Conservation (phyloP, 495 filamentous ascomycete species). For the Xylaria castorea region DNA sequence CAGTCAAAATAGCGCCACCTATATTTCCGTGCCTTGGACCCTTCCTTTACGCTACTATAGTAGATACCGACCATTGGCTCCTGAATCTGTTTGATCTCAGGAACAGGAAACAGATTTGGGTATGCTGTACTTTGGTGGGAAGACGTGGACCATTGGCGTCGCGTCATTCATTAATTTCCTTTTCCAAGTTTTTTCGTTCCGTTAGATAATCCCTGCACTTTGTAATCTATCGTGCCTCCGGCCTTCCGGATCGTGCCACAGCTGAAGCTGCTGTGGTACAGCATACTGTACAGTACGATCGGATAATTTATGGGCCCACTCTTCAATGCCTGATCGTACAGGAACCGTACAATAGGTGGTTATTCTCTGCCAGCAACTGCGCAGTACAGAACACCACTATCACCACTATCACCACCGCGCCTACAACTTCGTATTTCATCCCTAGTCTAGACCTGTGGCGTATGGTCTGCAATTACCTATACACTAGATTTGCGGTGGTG, state of each 20-base stretch:
- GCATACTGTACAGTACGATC: slow-evolving; percentile 4
- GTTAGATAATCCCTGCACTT: slow-evolving; percentile 12
- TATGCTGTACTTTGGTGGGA: neutral
- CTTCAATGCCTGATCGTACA: slow-evolving; percentile 7
- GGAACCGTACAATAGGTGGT: too few species aligned
- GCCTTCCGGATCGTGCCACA: slow-evolving; percentile 22
- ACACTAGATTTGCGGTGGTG: neutral
- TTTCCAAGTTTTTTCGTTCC: slow-evolving; percentile 16
- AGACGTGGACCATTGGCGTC: slow-evolving; percentile 18
- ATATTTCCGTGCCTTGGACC: neutral
- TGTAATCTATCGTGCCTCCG: slow-evolving; percentile 18
- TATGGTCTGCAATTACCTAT: neutral
- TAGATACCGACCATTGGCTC: neutral
- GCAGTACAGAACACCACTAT: neutral
- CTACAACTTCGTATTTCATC: slow-evolving; percentile 16
- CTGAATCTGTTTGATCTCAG: neutral
- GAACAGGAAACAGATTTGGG: neutral
- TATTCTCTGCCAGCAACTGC: neutral
- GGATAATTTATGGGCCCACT: slow-evolving; percentile 11
- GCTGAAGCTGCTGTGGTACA: slow-evolving; percentile 14
- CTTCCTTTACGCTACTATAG: neutral
- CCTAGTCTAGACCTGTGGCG: neutral
- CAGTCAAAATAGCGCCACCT: neutral
- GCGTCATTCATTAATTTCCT: slow-evolving; percentile 17
- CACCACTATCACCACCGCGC: too few species aligned